Evolutionary conservation across 768 basidiomycete species (phyloP), one percentile per base, ranked within the genome.

Genomic region (Russula dissimulans): DNA sequence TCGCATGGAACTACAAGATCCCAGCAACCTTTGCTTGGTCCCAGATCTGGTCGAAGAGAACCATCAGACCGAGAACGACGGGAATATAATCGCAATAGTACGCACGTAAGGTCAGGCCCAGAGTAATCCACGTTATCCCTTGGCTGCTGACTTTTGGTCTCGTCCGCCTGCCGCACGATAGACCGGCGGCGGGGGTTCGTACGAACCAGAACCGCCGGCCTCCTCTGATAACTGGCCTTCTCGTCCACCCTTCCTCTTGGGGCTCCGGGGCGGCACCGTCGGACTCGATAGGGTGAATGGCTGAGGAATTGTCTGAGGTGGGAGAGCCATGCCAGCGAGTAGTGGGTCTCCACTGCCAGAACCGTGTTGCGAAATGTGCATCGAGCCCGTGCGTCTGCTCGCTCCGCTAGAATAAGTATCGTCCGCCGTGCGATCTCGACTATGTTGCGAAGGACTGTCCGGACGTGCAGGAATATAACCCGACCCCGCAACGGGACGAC

Each of bases 301-400:
- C 22, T 17, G 47, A 18, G 59, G 56, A 4, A 59, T n/a, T 9
- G 34, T 18, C 4, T 50, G 41, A 44, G 36, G 10, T 39, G 57
- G 29, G 10, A 15, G 9, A 4, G 11, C 39, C 12, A 38, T 41
- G 17, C 54, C 49, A 29, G 79, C 77, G 49, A 87, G 71, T 22
- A 87, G 72, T 31, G 83, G 83, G 63, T 87, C 85, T 57, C 78
- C 78, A 71, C 84, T 86, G 14, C 78, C 81, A 2, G 74, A 76
- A 61, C 81, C 81, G 47, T 79, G 74, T 61, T 78, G 78, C 46
- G 77, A 73, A 31, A 75, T 74, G 67, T 83, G 77, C 29, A 74
- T 74, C 67, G 67, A 66, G 66, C 47, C 70, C 65, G 48, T 26
- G 6, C 43, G 61, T 38, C 48, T 49, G 41, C 70, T 68, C 56